Conservation (phyloP, 805 yeast genomes). For the Cyberlindnera meyerae region DNA sequence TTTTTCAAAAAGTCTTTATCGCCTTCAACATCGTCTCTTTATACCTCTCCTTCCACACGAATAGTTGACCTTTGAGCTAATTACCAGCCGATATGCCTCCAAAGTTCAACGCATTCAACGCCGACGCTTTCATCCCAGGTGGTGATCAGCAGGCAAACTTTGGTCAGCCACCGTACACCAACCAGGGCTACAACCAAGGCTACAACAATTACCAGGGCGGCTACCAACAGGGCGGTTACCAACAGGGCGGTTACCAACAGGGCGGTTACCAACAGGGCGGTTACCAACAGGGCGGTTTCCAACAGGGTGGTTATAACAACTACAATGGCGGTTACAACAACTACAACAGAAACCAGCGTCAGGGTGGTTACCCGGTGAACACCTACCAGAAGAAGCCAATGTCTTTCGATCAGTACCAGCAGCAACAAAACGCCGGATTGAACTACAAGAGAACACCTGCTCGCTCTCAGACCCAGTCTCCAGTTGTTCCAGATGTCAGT, state of each 20-base stretch:
- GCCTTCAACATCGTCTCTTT: too few relatives aligned
- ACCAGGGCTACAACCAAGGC: background rate
- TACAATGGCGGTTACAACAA: conserved; percentile 1
- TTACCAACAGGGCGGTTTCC: conserved; percentile 6
- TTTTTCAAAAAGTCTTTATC: too few relatives aligned
- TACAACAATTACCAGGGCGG: conserved; percentile 11
- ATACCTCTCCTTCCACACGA: too few relatives aligned
- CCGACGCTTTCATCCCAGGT: conserved; percentile 29
- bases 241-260: too few relatives aligned
- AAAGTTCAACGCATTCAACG: conserved; percentile 32
- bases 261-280: conserved; percentile 2
- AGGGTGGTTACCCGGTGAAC: conserved; percentile 1
- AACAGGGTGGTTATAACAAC: conserved; percentile 8
- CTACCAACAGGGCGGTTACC: conserved; percentile 2
- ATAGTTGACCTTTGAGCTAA: too few relatives aligned
- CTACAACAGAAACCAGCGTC: conserved; percentile 5
- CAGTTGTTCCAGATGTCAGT: conserved; percentile 6
- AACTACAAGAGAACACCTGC: conserved; percentile 16
- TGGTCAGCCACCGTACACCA: conserved; percentile 6
- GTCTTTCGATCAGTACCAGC: conserved; percentile 24
- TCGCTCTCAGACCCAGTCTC: background rate
- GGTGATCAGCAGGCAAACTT: conserved; percentile 12
- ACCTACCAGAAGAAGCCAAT: conserved; percentile 19
- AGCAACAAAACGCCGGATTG: conserved; percentile 15
- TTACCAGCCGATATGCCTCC: conserved; percentile 36